Evolutionary conservation across 257 asterid species (phyloP), one percentile per base, ranked within the genome.

Genomic region (Solanum clarkiae): DNA sequence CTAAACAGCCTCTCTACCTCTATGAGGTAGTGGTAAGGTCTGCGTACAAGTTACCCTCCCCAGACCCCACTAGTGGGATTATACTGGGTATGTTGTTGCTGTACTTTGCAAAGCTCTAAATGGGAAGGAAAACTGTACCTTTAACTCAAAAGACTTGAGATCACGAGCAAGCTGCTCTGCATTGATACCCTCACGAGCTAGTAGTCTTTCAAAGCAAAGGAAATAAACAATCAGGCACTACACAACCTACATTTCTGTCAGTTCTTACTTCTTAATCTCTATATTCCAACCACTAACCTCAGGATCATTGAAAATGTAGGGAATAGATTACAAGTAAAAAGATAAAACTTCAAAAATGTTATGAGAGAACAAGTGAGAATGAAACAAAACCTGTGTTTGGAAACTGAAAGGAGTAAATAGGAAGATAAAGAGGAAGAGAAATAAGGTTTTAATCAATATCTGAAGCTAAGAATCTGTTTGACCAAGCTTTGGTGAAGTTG

Each of bases 141-240:
- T 97, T 70, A 97, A 89, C 87, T 97, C 98, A 66, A 97, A 97
- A 7, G 99, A 97, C 91, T 95, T 97, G 81, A 97, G 99, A 91
- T 97, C 98, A 79, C 97, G 97, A 71, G 99, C 98, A 88, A 97
- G 98, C 88, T 95, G 99, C 91, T 97, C 99, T 0, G 99, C 99
- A 29, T 97, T 97, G 80, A 97, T 90, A 56, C 98, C 99, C 89
- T 97, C 99, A 26, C 97, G 94, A 14, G 99, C 99, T 88, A 97
- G 92, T 74, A 96, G 90, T 91, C 99, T 95, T 83, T 66, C 84
- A 57, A 77, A 62, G 60, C 82, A 69, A 59, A 60, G 29, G 54
- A 14, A 13, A 68, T 42, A 72, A 85, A 17, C 42, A 82, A 53
- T 55, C 66, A 83, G 42, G 51, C 80, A 47, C n/a, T 29, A 51